These are phyloP conservation scores for Neopestalotiopsis sp. DNA, from an alignment of 2,329 filamentous ascomycete genomes.

Conservation along the genomic window DNA sequence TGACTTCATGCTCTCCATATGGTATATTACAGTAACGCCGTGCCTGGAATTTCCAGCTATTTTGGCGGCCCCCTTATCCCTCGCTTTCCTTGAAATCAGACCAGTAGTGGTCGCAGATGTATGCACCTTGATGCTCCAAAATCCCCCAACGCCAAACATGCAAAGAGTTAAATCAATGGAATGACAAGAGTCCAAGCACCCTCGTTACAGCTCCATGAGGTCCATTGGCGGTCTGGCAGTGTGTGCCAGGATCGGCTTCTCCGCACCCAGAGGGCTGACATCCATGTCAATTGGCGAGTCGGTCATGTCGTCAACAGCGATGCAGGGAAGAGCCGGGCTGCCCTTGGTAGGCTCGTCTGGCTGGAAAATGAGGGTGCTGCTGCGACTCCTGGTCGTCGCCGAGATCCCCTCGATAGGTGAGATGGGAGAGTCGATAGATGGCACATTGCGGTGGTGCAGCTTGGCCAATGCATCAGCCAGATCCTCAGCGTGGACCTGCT, in stretches of 20 bases:
- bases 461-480: constrained; percentile 69
- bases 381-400: constrained; percentile 57
- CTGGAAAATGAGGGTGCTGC: constrained; percentile 70
- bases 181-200: neutral
- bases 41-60: neutral
- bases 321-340: constrained; percentile 64
- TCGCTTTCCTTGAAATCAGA: neutral
- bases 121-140: neutral
- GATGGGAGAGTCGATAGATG: constrained; percentile 34
- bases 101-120: neutral
- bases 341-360: constrained; percentile 57
- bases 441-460: constrained; percentile 52
- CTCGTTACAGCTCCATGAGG: constrained; percentile 53
- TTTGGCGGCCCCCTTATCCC: neutral
- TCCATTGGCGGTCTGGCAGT: constrained; percentile 69
- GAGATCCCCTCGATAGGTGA: constrained; percentile 44
- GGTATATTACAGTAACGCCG: neutral
- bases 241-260: constrained; percentile 60
- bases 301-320: constrained; percentile 71
- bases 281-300: constrained; percentile 54
- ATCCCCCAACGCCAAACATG: constrained; percentile 12
- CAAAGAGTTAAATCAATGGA: neutral
- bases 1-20: neutral
- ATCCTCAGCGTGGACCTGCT: constrained; percentile 72
- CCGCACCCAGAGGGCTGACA: constrained; percentile 39